phyloP scores from a whole-genome alignment of 2,329 filamentous ascomycete genomes.

The Calonectria ilicicola region DNA sequence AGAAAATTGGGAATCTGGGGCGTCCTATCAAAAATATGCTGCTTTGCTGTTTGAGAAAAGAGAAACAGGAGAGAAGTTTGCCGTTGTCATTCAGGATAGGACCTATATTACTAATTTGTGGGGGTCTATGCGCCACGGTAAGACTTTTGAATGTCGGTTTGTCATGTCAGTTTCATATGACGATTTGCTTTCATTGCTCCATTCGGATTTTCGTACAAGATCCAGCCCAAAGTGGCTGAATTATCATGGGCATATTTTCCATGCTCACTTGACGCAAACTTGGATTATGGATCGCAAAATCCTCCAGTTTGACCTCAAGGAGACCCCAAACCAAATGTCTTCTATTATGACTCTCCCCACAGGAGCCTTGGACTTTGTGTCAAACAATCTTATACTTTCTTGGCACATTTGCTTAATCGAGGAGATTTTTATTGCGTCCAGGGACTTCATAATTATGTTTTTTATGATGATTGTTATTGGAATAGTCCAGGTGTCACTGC shows the following conservation, averaged over 20 bases:
- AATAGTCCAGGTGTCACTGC: too few species aligned
- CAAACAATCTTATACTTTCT: too few species aligned
- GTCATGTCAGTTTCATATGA: too few species aligned
- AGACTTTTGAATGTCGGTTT: background rate
- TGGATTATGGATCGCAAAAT: background rate
- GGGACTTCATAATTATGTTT: too few species aligned
- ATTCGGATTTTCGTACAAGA: background rate
- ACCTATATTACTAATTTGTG: too few species aligned
- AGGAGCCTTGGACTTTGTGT: too few species aligned
- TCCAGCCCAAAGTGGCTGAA: background rate
- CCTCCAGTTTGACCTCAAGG: background rate
- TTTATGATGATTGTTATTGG: too few species aligned
- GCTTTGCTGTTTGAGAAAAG: background rate
- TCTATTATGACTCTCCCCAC: background rate
- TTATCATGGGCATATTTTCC: background rate
- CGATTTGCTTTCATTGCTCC: background rate
- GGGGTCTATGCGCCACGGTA: fast-evolving
- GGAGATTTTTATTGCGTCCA: too few species aligned
- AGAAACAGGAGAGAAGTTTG: background rate
- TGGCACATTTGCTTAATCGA: fast-evolving
- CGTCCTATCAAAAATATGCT: background rate
- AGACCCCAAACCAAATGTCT: background rate
- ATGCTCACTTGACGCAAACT: background rate
- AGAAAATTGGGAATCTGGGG: too few species aligned
- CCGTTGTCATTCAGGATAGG: too few species aligned